Conservation (phyloP, 192 early-diverging fungal genomes). For the Physocladia obscura region DNA sequence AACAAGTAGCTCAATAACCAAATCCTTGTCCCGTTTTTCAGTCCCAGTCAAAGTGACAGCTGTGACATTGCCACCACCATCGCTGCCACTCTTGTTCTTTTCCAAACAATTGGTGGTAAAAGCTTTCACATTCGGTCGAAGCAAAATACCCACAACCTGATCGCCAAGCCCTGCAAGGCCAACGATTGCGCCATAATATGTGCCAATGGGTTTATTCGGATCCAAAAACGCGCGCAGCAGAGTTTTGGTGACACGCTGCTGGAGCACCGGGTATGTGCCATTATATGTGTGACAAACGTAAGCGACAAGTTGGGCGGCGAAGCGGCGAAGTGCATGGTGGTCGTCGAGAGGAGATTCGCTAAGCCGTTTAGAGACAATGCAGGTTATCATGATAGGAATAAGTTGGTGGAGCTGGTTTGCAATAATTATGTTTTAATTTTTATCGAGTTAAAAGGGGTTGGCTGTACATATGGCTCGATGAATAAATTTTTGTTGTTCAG, state of each 20-base stretch:
- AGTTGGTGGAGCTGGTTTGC: constrained; percentile 83
- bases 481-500: constrained; percentile 85
- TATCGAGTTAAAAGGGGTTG: background rate
- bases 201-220: constrained; percentile 73
- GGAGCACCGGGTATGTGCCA: constrained; percentile 78
- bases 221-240: constrained; percentile 89
- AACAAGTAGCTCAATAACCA: background rate
- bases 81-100: background rate
- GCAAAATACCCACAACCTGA: constrained; percentile 72
- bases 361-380: constrained; percentile 82
- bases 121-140: constrained; percentile 42
- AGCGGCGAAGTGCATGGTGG: constrained; percentile 81
- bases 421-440: constrained; percentile 13
- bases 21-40: background rate
- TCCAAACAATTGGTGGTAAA: constrained; percentile 24
- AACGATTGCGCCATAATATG: constrained; percentile 86
- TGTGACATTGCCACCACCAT: background rate
- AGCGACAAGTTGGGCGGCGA: constrained; percentile 72
- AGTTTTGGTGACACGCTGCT: constrained; percentile 86
- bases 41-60: background rate
- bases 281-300: constrained; percentile 77
- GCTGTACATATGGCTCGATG: constrained; percentile 86
- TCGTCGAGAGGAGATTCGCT: constrained; percentile 68
- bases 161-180: constrained; percentile 70
- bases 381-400: constrained; percentile 89